Base-by-base conservation (phyloP, 1,284 basidiomycete genomes). In the Sutorius eximius region DNA sequence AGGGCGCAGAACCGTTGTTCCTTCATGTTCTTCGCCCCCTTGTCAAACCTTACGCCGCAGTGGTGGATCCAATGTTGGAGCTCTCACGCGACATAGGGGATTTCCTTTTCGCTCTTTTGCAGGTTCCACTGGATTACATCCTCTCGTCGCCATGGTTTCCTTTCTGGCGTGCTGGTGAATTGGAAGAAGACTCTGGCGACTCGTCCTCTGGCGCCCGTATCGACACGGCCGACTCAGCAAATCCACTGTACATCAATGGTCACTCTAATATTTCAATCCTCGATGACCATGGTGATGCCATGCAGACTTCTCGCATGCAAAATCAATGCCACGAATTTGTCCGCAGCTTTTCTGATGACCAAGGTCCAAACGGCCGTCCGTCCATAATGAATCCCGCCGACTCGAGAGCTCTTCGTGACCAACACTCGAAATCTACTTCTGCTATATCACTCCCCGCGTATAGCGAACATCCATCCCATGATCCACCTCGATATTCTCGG, bases 1-100 rank as follows among this genome's bases (percentile, higher is more conserved):
- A 91, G 89, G 88, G 88, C 33, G 86, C 89, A 29, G 89, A 91
- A 70, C 89, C 89, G 6, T 79, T 91, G 37, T 91, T 82, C 64
- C 74, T 91, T 33, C 85, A 91, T 69, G 70, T 89, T 56, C 77
- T 91, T 34, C 85, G 88, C 16, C 87, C 87, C 33, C 64, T 86
- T 47, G 66, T 89, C 61, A 87, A 85, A 65, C 88, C 89, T 12
- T 86, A 91, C 59, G 77, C 80, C 10, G 61, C 75, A 7, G 78
- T 82, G 0, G 69, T 91, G 32, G 89, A 91, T 62, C 73, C 80
- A 27, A 53, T 80, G 27, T 72, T 90, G 27, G 83, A 87, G 49
- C 59, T 85, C 18, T 70, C 76, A 20, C 75, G 79, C 49, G 81
- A 83, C 66, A 62, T 85, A 42, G 85, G 85, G 27, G 89, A 90